Percentiles rank a stretch among this genome's conserved stretches.
phyloP scores from a whole-genome alignment of 495 filamentous ascomycete genomes.

The Podospora pseudopauciseta region DNA sequence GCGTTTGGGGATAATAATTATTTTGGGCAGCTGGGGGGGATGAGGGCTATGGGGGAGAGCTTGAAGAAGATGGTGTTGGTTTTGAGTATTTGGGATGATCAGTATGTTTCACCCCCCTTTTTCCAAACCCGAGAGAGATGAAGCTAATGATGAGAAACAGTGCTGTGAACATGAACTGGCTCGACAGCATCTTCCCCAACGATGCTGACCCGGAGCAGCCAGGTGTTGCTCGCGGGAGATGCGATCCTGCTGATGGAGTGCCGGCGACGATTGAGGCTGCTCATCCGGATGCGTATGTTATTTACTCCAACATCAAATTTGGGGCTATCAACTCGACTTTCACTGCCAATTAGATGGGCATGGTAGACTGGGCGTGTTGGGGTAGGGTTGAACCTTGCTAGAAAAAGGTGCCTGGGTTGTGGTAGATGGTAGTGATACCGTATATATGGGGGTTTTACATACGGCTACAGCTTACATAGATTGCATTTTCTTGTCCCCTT shows the following conservation, averaged over 20 bases:
- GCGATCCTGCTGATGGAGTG: constrained; percentile 50
- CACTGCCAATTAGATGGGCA: constrained; percentile 15
- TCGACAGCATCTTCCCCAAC: constrained; percentile 62
- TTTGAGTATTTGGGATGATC: constrained; percentile 68
- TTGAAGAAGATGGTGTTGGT: constrained; percentile 65
- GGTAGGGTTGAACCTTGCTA: too few relatives aligned
- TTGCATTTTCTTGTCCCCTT: neutral
- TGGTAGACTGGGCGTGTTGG: neutral
- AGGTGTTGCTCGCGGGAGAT: constrained; percentile 62
- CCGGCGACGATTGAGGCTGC: constrained; percentile 52
- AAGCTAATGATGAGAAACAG: neutral
- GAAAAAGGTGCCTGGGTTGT: too few relatives aligned
- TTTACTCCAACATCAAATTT: constrained; percentile 66
- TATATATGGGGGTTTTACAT: neutral
- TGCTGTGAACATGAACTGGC: constrained; percentile 64
- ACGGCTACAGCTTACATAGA: neutral
- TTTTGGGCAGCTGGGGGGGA: constrained; percentile 55
- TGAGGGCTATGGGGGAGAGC: constrained; percentile 53
- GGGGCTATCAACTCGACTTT: constrained; percentile 35
- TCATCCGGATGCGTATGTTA: constrained; percentile 50
- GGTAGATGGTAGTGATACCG: too few relatives aligned
- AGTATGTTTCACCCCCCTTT: constrained; percentile 21
- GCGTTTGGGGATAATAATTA: constrained; percentile 55
- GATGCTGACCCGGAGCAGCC: constrained; percentile 44
- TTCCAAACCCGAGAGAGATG: neutral